These are phyloP conservation scores for Diaporthe sp. DNA, from an alignment of 2,329 filamentous ascomycete species.

Conservation along the genomic window DNA sequence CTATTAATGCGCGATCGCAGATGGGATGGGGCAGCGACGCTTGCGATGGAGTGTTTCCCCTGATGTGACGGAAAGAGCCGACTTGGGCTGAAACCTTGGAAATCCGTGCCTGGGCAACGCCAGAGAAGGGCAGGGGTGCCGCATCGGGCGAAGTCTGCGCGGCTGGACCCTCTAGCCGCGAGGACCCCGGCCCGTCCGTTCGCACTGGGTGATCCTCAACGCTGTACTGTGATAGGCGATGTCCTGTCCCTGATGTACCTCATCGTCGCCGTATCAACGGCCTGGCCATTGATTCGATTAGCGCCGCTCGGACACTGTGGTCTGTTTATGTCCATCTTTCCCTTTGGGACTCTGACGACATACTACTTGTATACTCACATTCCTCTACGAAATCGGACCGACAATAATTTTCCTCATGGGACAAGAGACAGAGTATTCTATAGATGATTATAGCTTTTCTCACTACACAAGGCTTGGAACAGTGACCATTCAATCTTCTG, in stretches of 20 bases:
- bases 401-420: no score
- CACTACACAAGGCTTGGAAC: background rate
- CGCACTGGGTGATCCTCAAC: background rate
- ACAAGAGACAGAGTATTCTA: background rate
- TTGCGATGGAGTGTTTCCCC: constrained; percentile 31
- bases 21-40: constrained; percentile 6
- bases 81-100: constrained; percentile 36
- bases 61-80: constrained; percentile 36
- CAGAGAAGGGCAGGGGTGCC: constrained; percentile 7
- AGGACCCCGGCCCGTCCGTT: background rate
- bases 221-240: background rate
- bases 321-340: no score
- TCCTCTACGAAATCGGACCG: no score
- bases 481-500: no score
- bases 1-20: background rate
- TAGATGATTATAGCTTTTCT: background rate
- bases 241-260: background rate
- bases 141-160: constrained; percentile 40
- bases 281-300: background rate
- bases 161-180: constrained; percentile 42
- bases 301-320: no score
- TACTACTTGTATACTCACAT: background rate
- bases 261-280: background rate
- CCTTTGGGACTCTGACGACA: background rate
- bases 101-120: constrained; percentile 34